phyloP scores from a whole-genome alignment of 805 yeast species.

The Henningerozyma blattae region DNA sequence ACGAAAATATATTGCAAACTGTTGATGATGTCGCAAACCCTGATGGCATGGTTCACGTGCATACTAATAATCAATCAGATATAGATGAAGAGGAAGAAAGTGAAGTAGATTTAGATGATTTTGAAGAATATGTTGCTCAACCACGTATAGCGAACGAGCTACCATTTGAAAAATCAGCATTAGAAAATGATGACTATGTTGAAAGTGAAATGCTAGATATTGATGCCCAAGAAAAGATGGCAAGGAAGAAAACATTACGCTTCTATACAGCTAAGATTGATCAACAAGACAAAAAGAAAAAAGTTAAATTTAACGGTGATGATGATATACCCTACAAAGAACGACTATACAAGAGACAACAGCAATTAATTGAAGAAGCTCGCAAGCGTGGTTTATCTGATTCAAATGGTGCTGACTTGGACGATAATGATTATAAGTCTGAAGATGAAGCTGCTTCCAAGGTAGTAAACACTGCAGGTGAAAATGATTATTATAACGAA shows the following conservation, averaged over 20 bases:
- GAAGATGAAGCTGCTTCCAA: slow-evolving; percentile 35
- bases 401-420: slow-evolving; percentile 45
- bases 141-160: slow-evolving; percentile 30
- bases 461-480: slow-evolving; percentile 33
- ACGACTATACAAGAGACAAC: slow-evolving; percentile 81
- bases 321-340: slow-evolving; percentile 86
- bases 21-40: slow-evolving; percentile 12
- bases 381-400: slow-evolving; percentile 63
- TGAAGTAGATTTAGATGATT: slow-evolving; percentile 26
- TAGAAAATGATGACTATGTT: slow-evolving; percentile 40
- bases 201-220: slow-evolving; percentile 68
- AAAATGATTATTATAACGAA: slow-evolving; percentile 45
- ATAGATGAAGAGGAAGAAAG: slow-evolving; percentile 13
- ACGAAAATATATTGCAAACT: slow-evolving; percentile 10
- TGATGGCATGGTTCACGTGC: slow-evolving; percentile 1
- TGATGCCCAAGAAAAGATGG: slow-evolving; percentile 76
- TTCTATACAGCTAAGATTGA: slow-evolving; percentile 96
- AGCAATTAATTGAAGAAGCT: slow-evolving; percentile 78
- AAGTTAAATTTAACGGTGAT: slow-evolving; percentile 63
- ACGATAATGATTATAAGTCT: slow-evolving; percentile 35
- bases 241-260: slow-evolving; percentile 70
- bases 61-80: slow-evolving; percentile 14
- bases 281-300: slow-evolving; percentile 57
- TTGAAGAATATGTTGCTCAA: slow-evolving; percentile 40
- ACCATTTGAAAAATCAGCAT: background rate